Conservation (phyloP, 2,329 filamentous ascomycete species). For the Bisporella sp. region DNA sequence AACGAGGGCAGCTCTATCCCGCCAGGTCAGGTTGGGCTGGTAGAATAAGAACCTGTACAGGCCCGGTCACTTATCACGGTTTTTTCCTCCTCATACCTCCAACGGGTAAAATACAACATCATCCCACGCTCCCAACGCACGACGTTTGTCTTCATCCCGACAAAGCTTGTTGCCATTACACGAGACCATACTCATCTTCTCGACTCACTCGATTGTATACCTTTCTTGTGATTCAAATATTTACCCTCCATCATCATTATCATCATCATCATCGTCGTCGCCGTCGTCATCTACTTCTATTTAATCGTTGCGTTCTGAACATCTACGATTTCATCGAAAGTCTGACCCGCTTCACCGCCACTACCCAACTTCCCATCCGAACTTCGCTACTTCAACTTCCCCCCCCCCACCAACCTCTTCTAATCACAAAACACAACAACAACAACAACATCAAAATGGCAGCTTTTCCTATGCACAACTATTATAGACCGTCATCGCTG, state of each 20-base stretch:
- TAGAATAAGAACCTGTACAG: conserved; percentile 19
- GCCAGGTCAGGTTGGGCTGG: conserved; percentile 9
- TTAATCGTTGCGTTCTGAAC: conserved; percentile 10
- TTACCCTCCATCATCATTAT: not conserved
- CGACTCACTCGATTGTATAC: conserved; percentile 8
- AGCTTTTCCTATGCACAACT: conserved; percentile 25
- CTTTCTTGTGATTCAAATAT: conserved; percentile 1
- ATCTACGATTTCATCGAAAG: conserved; percentile 13
- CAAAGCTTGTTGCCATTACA: conserved; percentile 14
- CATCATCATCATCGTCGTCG: conserved; percentile 11
- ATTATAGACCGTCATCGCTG: conserved; percentile 25
- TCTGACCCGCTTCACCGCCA: conserved; percentile 7
- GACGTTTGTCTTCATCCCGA: conserved; percentile 12
- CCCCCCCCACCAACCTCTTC: conserved; percentile 7
- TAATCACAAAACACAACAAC: conserved; percentile 13
- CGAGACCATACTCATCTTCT: conserved; percentile 3
- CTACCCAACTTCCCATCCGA: conserved; percentile 15
- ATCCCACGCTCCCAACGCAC: conserved; percentile 4
- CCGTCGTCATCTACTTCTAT: conserved; percentile 10
- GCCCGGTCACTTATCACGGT: conserved; percentile 21
- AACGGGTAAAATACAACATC: not conserved
- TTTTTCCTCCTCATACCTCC: conserved; percentile 12
- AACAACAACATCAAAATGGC: conserved; percentile 18
- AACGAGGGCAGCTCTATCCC: not conserved
- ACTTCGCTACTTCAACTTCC: conserved; percentile 17